Evolutionary conservation across 306 rosid genomes (phyloP), one percentile per base, ranked within the genome.

Genomic region (Pterocarpus santalinus): DNA sequence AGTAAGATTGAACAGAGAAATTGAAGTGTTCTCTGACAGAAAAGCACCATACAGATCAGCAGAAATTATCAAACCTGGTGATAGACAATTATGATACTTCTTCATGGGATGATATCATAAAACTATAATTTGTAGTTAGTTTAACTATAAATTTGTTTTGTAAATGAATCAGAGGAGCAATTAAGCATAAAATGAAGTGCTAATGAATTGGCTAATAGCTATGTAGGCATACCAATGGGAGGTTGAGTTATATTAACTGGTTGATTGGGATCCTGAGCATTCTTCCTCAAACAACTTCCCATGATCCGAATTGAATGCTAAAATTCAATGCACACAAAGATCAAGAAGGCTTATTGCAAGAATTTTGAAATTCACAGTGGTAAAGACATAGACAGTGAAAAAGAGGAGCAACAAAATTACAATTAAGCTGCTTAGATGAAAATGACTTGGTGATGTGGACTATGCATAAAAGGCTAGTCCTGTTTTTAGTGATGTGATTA

Each of bases 281-380:
- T 7, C 47, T 63, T 81, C 69, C 56, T 66, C 41, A 74, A 46
- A 76, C 86, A 86, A 68, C 65, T 72, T 70, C 86, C 91, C 88
- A 86, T 86, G 49, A 63, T 61, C 15, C 52, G 74, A 41, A 17
- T 32, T 56, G 47, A 44, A 0, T 2, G n/a, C 46, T 41, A 44
- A 39, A 14, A 7, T 11, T 53, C 55, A 43, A 43, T 43, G 2
- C 47, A 43, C 47, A 43, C 47, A 43, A 43, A 5, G 11, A 41
- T 41, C 7, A 41, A 76, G 8, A 3, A 36, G 49, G 60, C 44
- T 57, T 35, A 55, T 36, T 66, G 33, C 53, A 34, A 65, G 56
- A 38, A 22, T 8, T 49, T 34, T 57, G 65, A 68, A 57, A 49
- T 47, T 47, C n/a, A 68, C 30, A 56, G 17, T 7, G n/a, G 15